phyloP scores from a whole-genome alignment of 805 yeast species.

The Nakazawaea populi region DNA sequence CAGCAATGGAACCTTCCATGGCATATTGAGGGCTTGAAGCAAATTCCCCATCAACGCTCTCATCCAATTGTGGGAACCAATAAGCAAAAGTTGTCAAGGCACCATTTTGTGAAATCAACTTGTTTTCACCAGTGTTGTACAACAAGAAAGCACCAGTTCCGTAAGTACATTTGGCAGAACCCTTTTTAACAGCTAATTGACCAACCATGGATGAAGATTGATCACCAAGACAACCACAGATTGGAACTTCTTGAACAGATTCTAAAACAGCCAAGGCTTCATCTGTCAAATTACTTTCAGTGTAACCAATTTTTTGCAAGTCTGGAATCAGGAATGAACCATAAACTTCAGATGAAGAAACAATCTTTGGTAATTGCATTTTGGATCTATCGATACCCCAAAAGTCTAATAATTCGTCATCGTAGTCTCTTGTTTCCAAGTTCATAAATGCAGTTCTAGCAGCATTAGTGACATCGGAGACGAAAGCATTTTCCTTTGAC shows the following conservation, averaged over 20 bases:
- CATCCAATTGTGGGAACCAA: constrained; percentile 72
- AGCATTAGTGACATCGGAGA: constrained; percentile 89
- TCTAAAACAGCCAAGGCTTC: constrained; percentile 45
- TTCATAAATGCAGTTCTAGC: constrained; percentile 89
- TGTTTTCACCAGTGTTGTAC: constrained; percentile 76
- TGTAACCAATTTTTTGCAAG: constrained; percentile 44
- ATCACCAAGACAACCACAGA: constrained; percentile 90
- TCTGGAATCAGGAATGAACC: constrained; percentile 67
- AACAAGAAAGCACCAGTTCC: constrained; percentile 94
- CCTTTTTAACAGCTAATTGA: constrained; percentile 76
- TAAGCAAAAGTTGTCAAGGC: constrained; percentile 85
- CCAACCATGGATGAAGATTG: constrained; percentile 93
- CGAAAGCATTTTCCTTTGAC: constrained; percentile 62
- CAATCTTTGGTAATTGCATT: constrained; percentile 68
- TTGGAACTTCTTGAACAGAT: constrained; percentile 57
- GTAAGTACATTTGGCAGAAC: constrained; percentile 91
- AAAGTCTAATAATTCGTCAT: constrained; percentile 63
- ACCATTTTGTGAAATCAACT: constrained; percentile 71
- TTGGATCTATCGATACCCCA: constrained; percentile 73
- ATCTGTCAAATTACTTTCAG: constrained; percentile 39
- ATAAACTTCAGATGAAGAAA: constrained; percentile 70
- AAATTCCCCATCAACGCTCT: constrained; percentile 26
- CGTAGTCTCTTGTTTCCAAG: constrained; percentile 69
- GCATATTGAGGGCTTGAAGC: constrained; percentile 71
- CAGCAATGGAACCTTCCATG: constrained; percentile 92